Base-by-base conservation (phyloP, 352 stramenopile species). In the Pelagophyceae sp. region DNA sequence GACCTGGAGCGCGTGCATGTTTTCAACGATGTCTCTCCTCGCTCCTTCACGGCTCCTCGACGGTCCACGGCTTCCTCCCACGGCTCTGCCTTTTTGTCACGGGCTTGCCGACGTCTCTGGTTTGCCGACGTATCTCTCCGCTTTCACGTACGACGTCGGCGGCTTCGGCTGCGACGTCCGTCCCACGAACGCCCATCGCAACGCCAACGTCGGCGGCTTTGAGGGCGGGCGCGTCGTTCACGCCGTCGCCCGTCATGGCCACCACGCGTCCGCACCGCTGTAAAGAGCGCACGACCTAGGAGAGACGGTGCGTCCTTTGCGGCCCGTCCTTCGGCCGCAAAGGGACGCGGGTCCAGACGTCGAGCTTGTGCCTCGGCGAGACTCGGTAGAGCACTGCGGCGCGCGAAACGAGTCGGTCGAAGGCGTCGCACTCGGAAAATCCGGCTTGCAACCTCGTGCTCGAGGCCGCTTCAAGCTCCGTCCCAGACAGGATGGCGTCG, bases 171-270 rank as follows among this genome's bases (percentile, higher is more conserved):
- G 96, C 94, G 11, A 99, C 96, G 82, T 98, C 96, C 17, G 95
- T 98, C 45, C 96, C 96, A n/a, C 89, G 94, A 75, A 96, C 94
- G 31, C 96, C 96, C 95, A 99, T 98, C n/a, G 95, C 95, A 76
- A 99, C 95, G 82, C 96, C 96, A 80, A 93, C 87, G 81, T 92
- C 87, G 17, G 87, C 87, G n/a, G 81, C 82, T 67, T 77, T 29
- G n/a, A 98, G 84, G n/a, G 94, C 92, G n/a, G 91, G 91, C 3
- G 94, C 93, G 82, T 98, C 94, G 83, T 98, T 98, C 1, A 98
- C 94, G 81, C 95, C 94, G 76, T 98, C 94, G 31, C 95, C 96
- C 61, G 96, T 99, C 95, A 99, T 98, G 23, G 94, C 96, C 32
- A 95, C 88, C 29, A 99, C 91, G 81, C 98, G 92, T 19, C 94